Evolutionary conservation across 352 stramenopile genomes (phyloP), one percentile per base, ranked within the genome.

Genomic region (Pythium biforme): DNA sequence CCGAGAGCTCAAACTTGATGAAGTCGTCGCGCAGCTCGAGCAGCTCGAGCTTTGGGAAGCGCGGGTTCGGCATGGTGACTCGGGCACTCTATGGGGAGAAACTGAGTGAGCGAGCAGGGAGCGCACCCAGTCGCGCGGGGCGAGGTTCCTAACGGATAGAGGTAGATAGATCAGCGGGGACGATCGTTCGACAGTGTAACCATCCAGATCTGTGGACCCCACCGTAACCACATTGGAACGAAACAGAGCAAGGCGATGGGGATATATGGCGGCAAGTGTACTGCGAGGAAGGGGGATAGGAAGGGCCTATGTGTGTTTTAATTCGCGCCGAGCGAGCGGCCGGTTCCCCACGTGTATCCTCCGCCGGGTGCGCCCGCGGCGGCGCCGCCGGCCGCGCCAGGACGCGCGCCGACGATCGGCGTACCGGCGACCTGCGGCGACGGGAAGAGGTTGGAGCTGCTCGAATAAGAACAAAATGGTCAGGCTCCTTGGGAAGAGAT

Each of bases 1-100:
- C 95, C 49, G 86, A 96, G 56, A 99, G 81, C 71, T 99, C 89
- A 68, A 99, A 99, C 75, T 97, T 96, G 73, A 99, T 98, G 69
- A 96, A 94, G 54, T 97, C 90, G 49, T 97, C 92, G 67, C 94
- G 90, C 40, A 99, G 67, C 75, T 98, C 94, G 67, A 96, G 88
- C 39, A 98, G 83, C 29, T 98, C 81, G 60, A 98, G 87, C 81
- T 98, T 97, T 23, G 96, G 96, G 75, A 94, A 95, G 55, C 85
- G 84, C 65, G 83, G 85, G 72, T 95, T 89, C 56, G 86, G 83
- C 86, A 95, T 95, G 20, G n/a, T 62, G 11, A 29, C 34, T 15
- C 20, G n/a, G 3, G 14, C 23, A 0, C 2, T 2, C 3, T 14
- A 17, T 39, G 47, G 46, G 31, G 45, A 66, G 54, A 63, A 53